Base-by-base conservation (phyloP, 306 rosid species). In the Lathyrus aphaca region DNA sequence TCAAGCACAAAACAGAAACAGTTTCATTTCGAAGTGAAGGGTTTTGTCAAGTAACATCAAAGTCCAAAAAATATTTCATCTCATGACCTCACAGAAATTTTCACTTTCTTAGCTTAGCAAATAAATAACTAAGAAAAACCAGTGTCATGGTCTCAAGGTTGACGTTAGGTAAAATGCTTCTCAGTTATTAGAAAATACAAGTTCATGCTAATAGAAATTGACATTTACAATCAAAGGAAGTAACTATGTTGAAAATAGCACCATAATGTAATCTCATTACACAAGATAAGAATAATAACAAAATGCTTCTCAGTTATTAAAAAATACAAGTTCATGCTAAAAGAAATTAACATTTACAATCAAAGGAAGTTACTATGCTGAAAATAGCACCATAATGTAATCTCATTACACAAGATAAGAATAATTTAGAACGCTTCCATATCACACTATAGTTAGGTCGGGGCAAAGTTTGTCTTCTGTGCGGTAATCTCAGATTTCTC, bases 81-180 rank as follows among this genome's bases (percentile, higher is more conserved):
- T 69, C 39, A 64, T 45, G 62, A 59, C 64, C 35, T 14, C 56
- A 4, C 29, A 12, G 5, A 64, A 71, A 45, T 10, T 8, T 64
- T 77, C 69, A 37, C 29, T 37, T 43, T 43, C 15, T 37, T 55
- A 49, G 38, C 67, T 71, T 23, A 39, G 50, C 32, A 66, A 46
- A 40, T 30, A 18, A 60, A 30, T 19, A 40, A 14, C 10, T 6
- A 10, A 66, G 2, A 30, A 30, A 45, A 72, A 72, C 9, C 15
- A 39, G 19, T n/a, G 13, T 46, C 66, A 30, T 38, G 30, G 69
- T 66, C 12, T 46, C 70, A 50, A 57, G 73, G 58, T 78, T 65
- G 50, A 58, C 58, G 64, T 50, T 16, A 46, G 12, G 46, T 44
- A 54, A 62, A 61, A 54, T 68, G 13, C 37, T 54, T 68, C 19